These are phyloP conservation scores for Tuber magnatum DNA, from an alignment of 495 filamentous ascomycete species.

Conservation along the genomic window DNA sequence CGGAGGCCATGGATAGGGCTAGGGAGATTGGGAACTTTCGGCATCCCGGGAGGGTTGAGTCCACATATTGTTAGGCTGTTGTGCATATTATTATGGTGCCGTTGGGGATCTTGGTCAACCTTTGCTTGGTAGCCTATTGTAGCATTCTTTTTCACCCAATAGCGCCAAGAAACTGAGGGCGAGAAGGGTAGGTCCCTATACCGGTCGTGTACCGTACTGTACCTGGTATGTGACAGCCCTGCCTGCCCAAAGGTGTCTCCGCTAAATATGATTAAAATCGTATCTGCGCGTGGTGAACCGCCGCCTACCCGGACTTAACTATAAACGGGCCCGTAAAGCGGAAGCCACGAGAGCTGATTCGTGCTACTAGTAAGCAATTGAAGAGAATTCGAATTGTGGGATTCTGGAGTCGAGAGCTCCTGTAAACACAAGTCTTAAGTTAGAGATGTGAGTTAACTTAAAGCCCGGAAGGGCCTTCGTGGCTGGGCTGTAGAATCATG, in stretches of 20 bases:
- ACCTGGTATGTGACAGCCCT: too few relatives aligned
- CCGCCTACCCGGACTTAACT: background rate
- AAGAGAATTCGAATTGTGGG: background rate
- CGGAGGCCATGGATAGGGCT: conserved; percentile 91
- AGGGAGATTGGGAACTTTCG: conserved; percentile 67
- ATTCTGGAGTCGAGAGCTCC: background rate
- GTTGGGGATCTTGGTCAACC: background rate
- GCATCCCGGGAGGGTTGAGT: conserved; percentile 80
- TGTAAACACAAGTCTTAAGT: background rate
- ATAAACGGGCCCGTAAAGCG: background rate
- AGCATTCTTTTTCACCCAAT: background rate
- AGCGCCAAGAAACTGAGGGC: background rate
- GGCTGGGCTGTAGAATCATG: background rate
- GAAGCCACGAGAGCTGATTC: background rate
- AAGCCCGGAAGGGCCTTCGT: too few relatives aligned
- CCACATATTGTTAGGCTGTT: conserved; percentile 54
- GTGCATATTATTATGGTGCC: background rate
- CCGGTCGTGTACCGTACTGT: background rate
- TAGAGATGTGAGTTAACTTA: background rate
- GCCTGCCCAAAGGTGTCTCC: background rate
- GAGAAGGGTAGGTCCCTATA: background rate
- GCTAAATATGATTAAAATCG: background rate
- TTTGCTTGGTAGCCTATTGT: background rate
- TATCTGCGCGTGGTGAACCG: background rate
- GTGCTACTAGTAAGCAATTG: background rate